Percentiles rank a stretch among this genome's conserved stretches.
phyloP scores from a whole-genome alignment of 139 green algal species.

The Chlorella sorokiniana region DNA sequence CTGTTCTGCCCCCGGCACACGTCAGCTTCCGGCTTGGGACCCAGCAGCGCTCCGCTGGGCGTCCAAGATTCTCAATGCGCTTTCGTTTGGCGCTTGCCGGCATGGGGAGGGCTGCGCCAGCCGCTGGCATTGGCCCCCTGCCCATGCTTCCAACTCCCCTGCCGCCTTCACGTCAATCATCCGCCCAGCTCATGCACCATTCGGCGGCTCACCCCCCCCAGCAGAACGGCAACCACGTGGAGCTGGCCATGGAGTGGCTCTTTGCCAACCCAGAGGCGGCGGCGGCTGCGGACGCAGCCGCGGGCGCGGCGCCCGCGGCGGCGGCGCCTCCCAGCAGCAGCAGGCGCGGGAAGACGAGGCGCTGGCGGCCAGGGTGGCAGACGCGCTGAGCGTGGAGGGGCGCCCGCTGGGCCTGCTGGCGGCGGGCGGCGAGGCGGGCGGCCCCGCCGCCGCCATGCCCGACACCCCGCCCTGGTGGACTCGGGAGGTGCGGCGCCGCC shows the following conservation, averaged over 20 bases:
- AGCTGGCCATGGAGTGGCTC: conserved; percentile 95
- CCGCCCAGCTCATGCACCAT: too few species aligned
- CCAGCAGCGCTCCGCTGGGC: too few species aligned
- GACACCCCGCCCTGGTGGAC: conserved; percentile 29
- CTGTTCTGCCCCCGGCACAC: too few species aligned
- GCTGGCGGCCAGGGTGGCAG: conserved; percentile 30
- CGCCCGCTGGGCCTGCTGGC: neutral
- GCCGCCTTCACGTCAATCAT: neutral
- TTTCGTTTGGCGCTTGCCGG: too few species aligned
- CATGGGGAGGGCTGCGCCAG: too few species aligned
- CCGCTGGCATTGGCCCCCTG: too few species aligned
- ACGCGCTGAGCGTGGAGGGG: conserved; percentile 11
- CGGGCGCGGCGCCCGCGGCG: too few species aligned
- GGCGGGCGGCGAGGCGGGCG: neutral
- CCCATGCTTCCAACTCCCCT: neutral
- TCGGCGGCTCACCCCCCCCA: neutral
- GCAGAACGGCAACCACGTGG: conserved; percentile 77
- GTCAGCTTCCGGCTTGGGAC: too few species aligned
- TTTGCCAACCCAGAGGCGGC: conserved; percentile 76
- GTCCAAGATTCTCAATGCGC: too few species aligned
- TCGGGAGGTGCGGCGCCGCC: neutral
- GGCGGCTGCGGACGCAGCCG: conserved; percentile 17
- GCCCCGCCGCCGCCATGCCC: conserved; percentile 7
- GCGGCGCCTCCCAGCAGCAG: neutral
- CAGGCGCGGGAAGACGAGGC: conserved; percentile 17